Conservation (phyloP, 495 filamentous ascomycete species). For the Tetracladium setigerum region DNA sequence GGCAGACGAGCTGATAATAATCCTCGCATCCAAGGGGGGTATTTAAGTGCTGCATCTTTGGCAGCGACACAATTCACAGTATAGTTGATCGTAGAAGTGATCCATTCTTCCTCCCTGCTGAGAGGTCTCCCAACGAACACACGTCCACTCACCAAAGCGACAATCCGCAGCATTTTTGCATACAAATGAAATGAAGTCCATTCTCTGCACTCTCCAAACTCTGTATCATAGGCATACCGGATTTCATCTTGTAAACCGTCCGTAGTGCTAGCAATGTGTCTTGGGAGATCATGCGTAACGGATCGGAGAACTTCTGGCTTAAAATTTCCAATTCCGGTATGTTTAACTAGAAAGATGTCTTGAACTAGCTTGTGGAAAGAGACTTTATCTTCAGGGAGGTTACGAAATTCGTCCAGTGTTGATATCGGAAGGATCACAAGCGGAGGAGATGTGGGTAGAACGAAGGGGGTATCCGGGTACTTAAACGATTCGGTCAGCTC, state of each 20-base stretch:
- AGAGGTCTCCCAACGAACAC: slow-evolving; percentile 48
- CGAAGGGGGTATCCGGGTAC: slow-evolving; percentile 8
- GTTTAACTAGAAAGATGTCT: neutral
- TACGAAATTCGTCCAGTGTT: slow-evolving; percentile 8
- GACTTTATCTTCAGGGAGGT: slow-evolving; percentile 12
- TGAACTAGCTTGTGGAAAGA: slow-evolving; percentile 8
- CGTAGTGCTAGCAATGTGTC: slow-evolving; percentile 8
- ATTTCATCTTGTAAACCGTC: slow-evolving; percentile 18
- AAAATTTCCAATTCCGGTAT: slow-evolving; percentile 3
- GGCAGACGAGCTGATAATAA: slow-evolving; percentile 23
- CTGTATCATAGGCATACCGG: slow-evolving; percentile 11
- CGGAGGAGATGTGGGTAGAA: slow-evolving; percentile 2
- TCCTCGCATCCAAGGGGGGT: slow-evolving; percentile 25
- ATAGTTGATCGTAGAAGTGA: slow-evolving; percentile 48
- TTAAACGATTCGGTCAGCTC: neutral
- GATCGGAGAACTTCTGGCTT: neutral
- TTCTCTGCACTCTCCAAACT: slow-evolving; percentile 16
- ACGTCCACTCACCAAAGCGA: slow-evolving; percentile 50
- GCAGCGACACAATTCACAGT: slow-evolving; percentile 40
- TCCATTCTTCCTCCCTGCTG: slow-evolving; percentile 47
- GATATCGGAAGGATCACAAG: slow-evolving; percentile 8
- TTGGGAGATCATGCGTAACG: slow-evolving; percentile 7
- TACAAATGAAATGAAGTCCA: slow-evolving; percentile 36
- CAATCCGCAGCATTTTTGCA: slow-evolving; percentile 33
- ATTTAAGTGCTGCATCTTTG: slow-evolving; percentile 21